Percentiles rank a stretch among this genome's conserved stretches.
These are phyloP conservation scores for Fraxinus latifolia DNA, from an alignment of 305 asterid species.

Conservation along the genomic window DNA sequence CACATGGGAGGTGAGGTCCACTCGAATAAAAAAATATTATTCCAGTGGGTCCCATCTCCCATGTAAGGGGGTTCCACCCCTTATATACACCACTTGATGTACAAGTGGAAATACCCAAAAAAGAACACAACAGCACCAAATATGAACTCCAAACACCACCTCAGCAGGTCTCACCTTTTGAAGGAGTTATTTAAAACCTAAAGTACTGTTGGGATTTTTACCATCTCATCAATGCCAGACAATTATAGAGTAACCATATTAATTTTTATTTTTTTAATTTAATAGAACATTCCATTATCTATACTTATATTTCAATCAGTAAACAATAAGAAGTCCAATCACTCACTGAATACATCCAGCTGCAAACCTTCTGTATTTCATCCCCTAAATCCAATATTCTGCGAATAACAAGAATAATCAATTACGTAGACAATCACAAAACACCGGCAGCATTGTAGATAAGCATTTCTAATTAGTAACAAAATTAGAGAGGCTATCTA, in stretches of 20 bases:
- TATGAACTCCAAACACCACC: not conserved
- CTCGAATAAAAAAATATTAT: no score
- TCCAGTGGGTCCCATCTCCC: no score
- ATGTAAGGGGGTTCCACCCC: no score
- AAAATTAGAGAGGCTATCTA: constrained; percentile 17
- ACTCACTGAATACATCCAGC: constrained; percentile 49
- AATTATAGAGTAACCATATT: no score
- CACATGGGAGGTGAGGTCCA: no score
- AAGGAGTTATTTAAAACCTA: not conserved
- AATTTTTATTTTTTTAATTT: not conserved
- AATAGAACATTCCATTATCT: not conserved
- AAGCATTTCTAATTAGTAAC: not conserved
- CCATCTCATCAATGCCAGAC: not conserved
- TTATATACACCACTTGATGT: no score
- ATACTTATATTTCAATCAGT: not conserved
- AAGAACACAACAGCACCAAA: not conserved
- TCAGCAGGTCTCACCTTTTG: not conserved
- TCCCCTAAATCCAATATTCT: constrained; percentile 57
- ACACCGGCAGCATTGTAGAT: not conserved
- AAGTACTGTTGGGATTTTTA: not conserved
- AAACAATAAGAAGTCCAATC: not conserved
- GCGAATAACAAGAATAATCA: constrained; percentile 24
- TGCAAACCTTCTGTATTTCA: constrained; percentile 43
- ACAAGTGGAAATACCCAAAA: not conserved
- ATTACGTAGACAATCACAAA: not conserved